phyloP scores from a whole-genome alignment of 805 yeast genomes.

The Yarrowia sp. region DNA sequence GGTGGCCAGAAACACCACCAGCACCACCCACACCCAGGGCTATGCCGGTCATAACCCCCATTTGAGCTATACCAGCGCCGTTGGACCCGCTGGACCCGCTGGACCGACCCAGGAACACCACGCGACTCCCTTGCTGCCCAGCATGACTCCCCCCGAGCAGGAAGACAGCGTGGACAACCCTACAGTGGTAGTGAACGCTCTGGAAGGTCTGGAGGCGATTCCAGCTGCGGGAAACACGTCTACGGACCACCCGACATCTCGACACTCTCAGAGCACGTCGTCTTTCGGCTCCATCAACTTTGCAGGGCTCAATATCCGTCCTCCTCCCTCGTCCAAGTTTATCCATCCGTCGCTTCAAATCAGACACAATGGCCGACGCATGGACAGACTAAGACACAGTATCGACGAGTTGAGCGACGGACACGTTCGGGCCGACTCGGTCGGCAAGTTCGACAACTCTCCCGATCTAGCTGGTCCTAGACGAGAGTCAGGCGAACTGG shows the following conservation, averaged over 20 bases:
- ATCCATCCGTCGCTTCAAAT: conserved; percentile 31
- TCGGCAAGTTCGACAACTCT: conserved; percentile 11
- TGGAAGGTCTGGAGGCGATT: conserved; percentile 16
- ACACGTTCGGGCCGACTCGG: neutral
- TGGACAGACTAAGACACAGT: conserved; percentile 31
- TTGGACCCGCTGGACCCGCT: neutral
- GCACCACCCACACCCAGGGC: neutral
- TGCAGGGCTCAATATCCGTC: conserved; percentile 13
- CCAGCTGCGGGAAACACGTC: neutral
- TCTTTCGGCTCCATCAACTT: conserved; percentile 34
- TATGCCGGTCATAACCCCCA: neutral
- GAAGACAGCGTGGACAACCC: neutral
- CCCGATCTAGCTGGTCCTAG: conserved; percentile 11
- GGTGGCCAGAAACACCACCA: neutral
- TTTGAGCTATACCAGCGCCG: too few relatives aligned
- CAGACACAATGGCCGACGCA: conserved; percentile 18
- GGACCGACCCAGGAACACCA: conserved; percentile 5
- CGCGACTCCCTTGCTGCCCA: conserved; percentile 9
- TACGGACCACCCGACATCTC: neutral
- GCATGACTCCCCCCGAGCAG: neutral
- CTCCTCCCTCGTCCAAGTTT: conserved; percentile 22
- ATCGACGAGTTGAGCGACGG: conserved; percentile 25
- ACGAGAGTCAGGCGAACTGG: neutral
- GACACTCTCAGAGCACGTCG: conserved; percentile 7
- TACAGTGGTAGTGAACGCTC: neutral